Evolutionary conservation across 495 filamentous ascomycete genomes (phyloP), one percentile per base, ranked within the genome.

Genomic region (Halenospora varia): DNA sequence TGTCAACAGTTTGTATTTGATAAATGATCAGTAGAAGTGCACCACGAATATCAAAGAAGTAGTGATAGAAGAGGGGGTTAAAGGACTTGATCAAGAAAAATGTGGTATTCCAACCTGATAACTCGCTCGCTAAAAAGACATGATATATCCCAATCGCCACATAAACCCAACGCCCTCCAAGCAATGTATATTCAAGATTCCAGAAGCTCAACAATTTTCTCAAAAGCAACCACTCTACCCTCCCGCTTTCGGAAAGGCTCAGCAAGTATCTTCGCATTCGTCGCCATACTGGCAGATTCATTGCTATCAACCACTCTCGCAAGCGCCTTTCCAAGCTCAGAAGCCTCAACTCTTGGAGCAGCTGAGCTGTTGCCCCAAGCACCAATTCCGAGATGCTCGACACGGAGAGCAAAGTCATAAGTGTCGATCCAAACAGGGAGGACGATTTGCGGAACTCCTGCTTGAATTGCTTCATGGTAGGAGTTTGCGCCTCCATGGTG

Each of bases 401-500:
- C 76, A 4, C 75, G 64, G 13, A 71, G 73, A 8, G 78, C 75
- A 51, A 75, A 75, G 29, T 78, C 77, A 41, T 76, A 78, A 26
- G 72, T 75, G 51, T 81, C 78, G 10, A 77, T 66, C 78, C 78
- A 80, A 45, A 72, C 69, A 0, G 79, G 77, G 4, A 81, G 69
- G 10, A 81, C 60, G 19, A 82, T 67, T 56, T 82, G 78, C 1
- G 78, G 77, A 18, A 75, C 69, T 15, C 78, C 78, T 19, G 68
- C 71, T 54, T 72, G 73, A 46, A 79, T 71, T 1, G 75, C 77
- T 57, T 82, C 79, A 53, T 77, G 75, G 48, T 72, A 82, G n/a
- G 73, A 78, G 39, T 79, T 79, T 0, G 76, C 71, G 20, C 79
- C 78, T 3, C 79, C 79, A 58, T 82, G 79, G 52, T 81, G 77